Conservation (phyloP, 208 protist genomes). For the Crithidia acanthocephali region DNA sequence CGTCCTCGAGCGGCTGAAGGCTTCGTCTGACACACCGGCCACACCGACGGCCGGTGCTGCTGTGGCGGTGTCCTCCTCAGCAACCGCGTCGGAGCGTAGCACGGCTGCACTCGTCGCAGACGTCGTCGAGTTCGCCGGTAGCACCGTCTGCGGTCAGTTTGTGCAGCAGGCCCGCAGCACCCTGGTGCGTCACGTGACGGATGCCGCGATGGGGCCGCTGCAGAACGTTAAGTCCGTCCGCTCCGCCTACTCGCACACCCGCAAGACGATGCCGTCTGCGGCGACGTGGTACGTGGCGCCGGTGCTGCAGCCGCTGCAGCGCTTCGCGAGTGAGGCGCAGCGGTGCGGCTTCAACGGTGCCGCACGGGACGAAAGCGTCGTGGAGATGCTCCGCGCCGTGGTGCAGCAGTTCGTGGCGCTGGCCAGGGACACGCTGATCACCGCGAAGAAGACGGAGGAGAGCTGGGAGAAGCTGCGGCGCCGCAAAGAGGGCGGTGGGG, state of each 20-base stretch:
- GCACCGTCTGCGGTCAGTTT: constrained; percentile 32
- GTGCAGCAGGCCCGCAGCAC: constrained; percentile 24
- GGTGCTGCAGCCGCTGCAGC: constrained; percentile 61
- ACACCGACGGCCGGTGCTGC: not conserved
- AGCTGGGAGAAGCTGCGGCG: constrained; percentile 90
- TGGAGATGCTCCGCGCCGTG: constrained; percentile 34
- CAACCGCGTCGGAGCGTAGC: constrained; percentile 16
- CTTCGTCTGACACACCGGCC: not conserved
- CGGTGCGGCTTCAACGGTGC: constrained; percentile 22
- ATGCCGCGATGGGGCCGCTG: constrained; percentile 45
- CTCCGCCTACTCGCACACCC: constrained; percentile 74
- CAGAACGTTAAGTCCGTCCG: constrained; percentile 82
- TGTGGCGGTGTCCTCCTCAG: not conserved
- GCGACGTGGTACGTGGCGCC: constrained; percentile 77
- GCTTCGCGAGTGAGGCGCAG: constrained; percentile 34
- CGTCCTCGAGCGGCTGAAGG: constrained; percentile 16
- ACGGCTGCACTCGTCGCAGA: constrained; percentile 23
- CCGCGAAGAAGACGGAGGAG: constrained; percentile 87
- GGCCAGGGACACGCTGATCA: constrained; percentile 75
- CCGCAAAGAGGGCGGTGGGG: constrained; percentile 53
- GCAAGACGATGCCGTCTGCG: constrained; percentile 62
- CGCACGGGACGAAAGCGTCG: constrained; percentile 24
- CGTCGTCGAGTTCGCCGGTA: constrained; percentile 26
- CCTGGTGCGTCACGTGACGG: constrained; percentile 42
- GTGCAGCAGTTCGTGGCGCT: constrained; percentile 50